Percentiles rank a stretch among this genome's conserved stretches.
phyloP scores from a whole-genome alignment of 108 stramenopile species.

The Nitzschia putrida region DNA sequence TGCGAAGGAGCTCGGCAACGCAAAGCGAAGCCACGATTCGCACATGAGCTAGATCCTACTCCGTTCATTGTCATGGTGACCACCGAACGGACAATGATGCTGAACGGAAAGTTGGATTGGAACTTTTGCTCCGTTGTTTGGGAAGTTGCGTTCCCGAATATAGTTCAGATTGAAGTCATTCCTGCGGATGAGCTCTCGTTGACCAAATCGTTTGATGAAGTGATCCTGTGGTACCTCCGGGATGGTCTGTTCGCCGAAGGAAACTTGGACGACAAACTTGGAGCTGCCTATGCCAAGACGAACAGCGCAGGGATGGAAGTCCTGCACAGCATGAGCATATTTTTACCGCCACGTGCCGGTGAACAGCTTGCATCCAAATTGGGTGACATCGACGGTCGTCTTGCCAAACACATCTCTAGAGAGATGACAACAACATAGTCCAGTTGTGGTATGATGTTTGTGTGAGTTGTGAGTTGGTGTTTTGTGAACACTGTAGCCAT shows the following conservation, averaged over 20 bases:
- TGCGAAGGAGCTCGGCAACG: slow-evolving; percentile 34
- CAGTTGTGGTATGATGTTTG: too few species aligned
- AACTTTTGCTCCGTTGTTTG: slow-evolving; percentile 57
- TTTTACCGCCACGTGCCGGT: slow-evolving; percentile 25
- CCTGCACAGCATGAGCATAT: slow-evolving; percentile 31
- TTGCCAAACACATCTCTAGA: neutral
- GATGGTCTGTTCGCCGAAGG: slow-evolving; percentile 21
- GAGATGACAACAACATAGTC: neutral
- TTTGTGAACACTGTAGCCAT: too few species aligned
- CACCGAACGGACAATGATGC: slow-evolving; percentile 46
- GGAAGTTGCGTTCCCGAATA: slow-evolving; percentile 49
- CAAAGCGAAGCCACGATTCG: slow-evolving; percentile 5
- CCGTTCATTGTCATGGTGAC: slow-evolving; percentile 57
- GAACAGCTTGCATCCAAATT: slow-evolving; percentile 21
- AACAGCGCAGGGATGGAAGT: slow-evolving; percentile 28
- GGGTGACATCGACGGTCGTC: slow-evolving; percentile 15
- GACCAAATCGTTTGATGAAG: slow-evolving; percentile 16
- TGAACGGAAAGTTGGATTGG: slow-evolving; percentile 43
- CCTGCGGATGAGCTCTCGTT: slow-evolving; percentile 10
- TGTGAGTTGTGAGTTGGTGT: too few species aligned
- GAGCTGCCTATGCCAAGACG: slow-evolving; percentile 10
- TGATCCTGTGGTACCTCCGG: slow-evolving; percentile 36
- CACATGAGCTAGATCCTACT: slow-evolving; percentile 19
- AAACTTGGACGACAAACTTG: slow-evolving; percentile 14
- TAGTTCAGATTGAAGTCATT: slow-evolving; percentile 37